Percentiles rank a stretch among this genome's conserved stretches.
These are phyloP conservation scores for Eucalyptus regnans DNA, from an alignment of 345 rosid genomes.

Conservation along the genomic window DNA sequence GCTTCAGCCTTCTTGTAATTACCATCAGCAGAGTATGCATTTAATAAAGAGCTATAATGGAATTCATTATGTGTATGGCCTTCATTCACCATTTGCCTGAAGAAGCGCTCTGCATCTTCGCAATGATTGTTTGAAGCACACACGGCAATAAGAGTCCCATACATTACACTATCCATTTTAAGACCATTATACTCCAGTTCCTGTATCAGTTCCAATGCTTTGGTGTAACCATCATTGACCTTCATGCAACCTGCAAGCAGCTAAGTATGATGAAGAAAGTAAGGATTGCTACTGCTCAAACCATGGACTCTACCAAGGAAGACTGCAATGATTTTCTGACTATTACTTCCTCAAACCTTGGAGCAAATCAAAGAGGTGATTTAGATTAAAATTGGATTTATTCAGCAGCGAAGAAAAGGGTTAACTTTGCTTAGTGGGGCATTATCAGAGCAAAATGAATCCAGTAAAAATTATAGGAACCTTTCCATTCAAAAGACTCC, in stretches of 20 bases:
- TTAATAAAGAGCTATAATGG: conserved; percentile 83
- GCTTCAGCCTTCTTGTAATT: conserved; percentile 71
- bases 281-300: background rate
- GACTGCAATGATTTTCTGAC: background rate
- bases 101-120: conserved; percentile 64
- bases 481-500: background rate
- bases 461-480: background rate
- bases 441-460: background rate
- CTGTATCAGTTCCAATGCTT: conserved; percentile 59
- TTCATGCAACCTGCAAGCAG: conserved; percentile 86
- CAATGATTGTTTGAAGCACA: conserved; percentile 76
- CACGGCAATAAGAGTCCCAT: conserved; percentile 76
- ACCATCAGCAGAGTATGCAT: conserved; percentile 72
- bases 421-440: background rate
- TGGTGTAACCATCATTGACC: conserved; percentile 49
- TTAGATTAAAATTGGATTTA: background rate
- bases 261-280: conserved; percentile 25
- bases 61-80: conserved; percentile 62
- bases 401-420: background rate
- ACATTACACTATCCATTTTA: conserved; percentile 70
- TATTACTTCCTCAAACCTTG: background rate
- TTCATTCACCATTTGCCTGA: conserved; percentile 69
- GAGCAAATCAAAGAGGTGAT: background rate
- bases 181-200: conserved; percentile 47
- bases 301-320: background rate